Base-by-base conservation (phyloP, 2,329 filamentous ascomycete species). In the Penicillium sp. region DNA sequence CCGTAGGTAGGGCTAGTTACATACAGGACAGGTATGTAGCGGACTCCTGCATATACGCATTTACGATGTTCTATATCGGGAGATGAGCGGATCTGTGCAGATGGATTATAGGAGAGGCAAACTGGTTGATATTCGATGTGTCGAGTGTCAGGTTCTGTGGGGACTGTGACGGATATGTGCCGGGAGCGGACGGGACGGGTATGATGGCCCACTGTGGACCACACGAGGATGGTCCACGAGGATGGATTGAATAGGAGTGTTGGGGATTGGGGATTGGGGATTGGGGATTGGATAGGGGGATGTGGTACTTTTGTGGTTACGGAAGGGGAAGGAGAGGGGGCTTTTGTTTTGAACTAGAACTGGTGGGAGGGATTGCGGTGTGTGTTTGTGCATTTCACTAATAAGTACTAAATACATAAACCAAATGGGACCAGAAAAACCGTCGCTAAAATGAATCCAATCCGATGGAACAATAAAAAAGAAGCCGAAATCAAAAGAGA, bases 381-480 rank as follows among this genome's bases (percentile, higher is more conserved):
- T 24, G 22, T 39, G 12, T 31, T 15, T 24, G 33, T 39, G 43
- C 43, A 38, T 39, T 45, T 34, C 46, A 51, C 34, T 49, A 37
- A 41, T 48, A 35, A 37, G 26, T 45, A 54, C 33, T 57, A 57
- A 46, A 48, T 51, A 58, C 52, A 59, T 32, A 53, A 55, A 44
- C 50, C 49, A 49, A 43, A 51, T 34, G 22, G 22, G 31, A 29
- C n/a, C 24, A 7, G 43, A 15, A 47, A 34, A 42, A 52, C 47
- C 42, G 48, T 52, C 54, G 55, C 55, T 57, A 52, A 59, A 58
- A 39, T 49, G 38, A 45, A 29, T 41, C 49, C 45, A 50, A 44
- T 37, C 38, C 45, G 28, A 47, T 17, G 39, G n/a, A 7, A 32
- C 19, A 9, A 41, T 17, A 31, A 12, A 26, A 21, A 6, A 28